Evolutionary conservation across 352 stramenopile genomes (phyloP).

Genomic region (Phytophthora colocasiae): DNA sequence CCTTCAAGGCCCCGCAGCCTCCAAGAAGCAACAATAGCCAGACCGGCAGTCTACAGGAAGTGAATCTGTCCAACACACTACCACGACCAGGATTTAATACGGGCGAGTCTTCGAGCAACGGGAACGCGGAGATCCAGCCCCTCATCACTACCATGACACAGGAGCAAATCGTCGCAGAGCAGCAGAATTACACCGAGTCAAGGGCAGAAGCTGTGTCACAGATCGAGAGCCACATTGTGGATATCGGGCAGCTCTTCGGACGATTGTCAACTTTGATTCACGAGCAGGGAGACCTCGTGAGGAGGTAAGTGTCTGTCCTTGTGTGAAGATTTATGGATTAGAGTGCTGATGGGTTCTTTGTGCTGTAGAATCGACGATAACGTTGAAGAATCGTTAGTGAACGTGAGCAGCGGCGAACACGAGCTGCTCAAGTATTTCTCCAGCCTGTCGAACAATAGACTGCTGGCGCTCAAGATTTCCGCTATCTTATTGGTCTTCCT

Average conservation of each 20-base stretch:
- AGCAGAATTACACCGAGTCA: constrained; percentile 82
- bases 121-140: constrained; percentile 62
- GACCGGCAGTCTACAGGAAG: constrained; percentile 37
- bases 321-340: too few relatives aligned
- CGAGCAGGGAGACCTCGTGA: constrained; percentile 84
- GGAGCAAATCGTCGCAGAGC: constrained; percentile 76
- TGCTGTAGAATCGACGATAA: constrained; percentile 83
- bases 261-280: constrained; percentile 83
- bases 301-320: constrained; percentile 49
- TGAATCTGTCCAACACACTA: constrained; percentile 58
- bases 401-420: constrained; percentile 79
- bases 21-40: constrained; percentile 43
- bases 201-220: constrained; percentile 81
- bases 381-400: constrained; percentile 80
- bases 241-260: constrained; percentile 86
- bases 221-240: constrained; percentile 89
- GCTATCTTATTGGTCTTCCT: constrained; percentile 90
- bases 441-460: constrained; percentile 87
- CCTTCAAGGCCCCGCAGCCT: constrained; percentile 60
- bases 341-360: constrained; percentile 5
- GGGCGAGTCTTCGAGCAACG: constrained; percentile 26
- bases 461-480: constrained; percentile 86
- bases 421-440: constrained; percentile 89
- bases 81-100: constrained; percentile 54
- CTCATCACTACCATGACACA: constrained; percentile 80